Evolutionary conservation across 1,284 basidiomycete genomes (phyloP).

Genomic region (Trichosporon ovoides): DNA sequence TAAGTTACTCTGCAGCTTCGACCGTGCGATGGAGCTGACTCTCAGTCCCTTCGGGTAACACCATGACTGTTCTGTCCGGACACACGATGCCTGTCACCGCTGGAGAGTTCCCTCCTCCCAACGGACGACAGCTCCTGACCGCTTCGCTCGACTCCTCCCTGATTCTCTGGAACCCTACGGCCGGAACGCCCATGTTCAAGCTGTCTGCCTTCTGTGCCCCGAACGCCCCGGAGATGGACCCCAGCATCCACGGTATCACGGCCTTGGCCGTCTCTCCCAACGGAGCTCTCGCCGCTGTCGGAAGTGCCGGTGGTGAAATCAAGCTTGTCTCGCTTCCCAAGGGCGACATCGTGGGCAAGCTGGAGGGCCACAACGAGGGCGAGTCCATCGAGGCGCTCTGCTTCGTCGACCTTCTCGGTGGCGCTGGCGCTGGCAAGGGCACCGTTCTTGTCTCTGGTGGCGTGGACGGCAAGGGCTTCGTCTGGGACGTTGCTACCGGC

Average conservation of each 20-base stretch:
- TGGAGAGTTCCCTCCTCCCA: slow-evolving; percentile 68
- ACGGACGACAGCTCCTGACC: slow-evolving; percentile 78
- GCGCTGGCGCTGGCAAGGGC: slow-evolving; percentile 55
- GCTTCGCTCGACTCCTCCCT: slow-evolving; percentile 77
- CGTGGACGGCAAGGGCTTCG: slow-evolving; percentile 88
- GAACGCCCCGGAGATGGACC: slow-evolving; percentile 56
- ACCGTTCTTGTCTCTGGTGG: slow-evolving; percentile 74
- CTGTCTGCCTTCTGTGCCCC: slow-evolving; percentile 46
- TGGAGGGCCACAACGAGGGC: slow-evolving; percentile 78
- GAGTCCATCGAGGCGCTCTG: slow-evolving; percentile 85
- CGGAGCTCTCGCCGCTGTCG: slow-evolving; percentile 80
- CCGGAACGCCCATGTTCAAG: slow-evolving; percentile 61
- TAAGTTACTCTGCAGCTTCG: slow-evolving; percentile 43
- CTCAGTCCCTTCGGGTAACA: slow-evolving; percentile 82
- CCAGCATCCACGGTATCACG: slow-evolving; percentile 67
- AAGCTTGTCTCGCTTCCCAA: slow-evolving; percentile 80
- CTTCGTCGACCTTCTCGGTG: slow-evolving; percentile 71
- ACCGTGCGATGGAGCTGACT: neutral
- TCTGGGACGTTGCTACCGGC: slow-evolving; percentile 88
- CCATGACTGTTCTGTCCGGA: slow-evolving; percentile 92
- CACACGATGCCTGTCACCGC: slow-evolving; percentile 80
- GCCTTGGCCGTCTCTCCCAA: slow-evolving; percentile 76
- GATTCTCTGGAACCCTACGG: slow-evolving; percentile 86
- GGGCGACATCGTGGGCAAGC: slow-evolving; percentile 71
- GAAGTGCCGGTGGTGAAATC: slow-evolving; percentile 74